phyloP scores from a whole-genome alignment of 2,329 filamentous ascomycete genomes.

The Westerdykella ornata region DNA sequence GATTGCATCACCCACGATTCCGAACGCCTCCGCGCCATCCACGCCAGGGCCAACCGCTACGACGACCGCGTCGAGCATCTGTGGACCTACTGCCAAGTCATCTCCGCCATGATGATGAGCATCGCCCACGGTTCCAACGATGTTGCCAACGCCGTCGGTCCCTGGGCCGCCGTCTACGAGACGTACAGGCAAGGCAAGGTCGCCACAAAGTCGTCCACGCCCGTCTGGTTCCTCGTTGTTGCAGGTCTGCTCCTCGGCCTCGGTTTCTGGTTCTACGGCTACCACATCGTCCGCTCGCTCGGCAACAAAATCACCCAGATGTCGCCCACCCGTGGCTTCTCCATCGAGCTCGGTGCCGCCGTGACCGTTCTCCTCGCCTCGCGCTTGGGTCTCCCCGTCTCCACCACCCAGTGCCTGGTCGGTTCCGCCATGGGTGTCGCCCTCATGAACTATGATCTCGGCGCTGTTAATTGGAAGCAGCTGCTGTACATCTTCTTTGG shows the following conservation, averaged over 20 bases:
- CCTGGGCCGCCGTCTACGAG: slow-evolving; percentile 57
- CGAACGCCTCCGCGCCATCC: slow-evolving; percentile 34
- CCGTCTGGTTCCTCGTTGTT: slow-evolving; percentile 55
- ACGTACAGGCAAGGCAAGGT: slow-evolving; percentile 51
- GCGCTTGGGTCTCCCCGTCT: slow-evolving; percentile 55
- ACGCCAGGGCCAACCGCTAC: slow-evolving; percentile 40
- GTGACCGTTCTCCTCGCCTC: slow-evolving; percentile 60
- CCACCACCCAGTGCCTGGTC: slow-evolving; percentile 54
- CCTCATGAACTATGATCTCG: slow-evolving; percentile 27
- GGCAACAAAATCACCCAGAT: slow-evolving; percentile 57
- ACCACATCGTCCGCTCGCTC: slow-evolving; percentile 57
- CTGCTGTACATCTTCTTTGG: slow-evolving; percentile 38
- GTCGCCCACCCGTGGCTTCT: slow-evolving; percentile 50
- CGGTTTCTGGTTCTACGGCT: slow-evolving; percentile 57
- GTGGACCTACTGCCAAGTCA: slow-evolving; percentile 39
- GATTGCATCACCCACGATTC: slow-evolving; percentile 40
- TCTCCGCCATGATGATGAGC: slow-evolving; percentile 61
- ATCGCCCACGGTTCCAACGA: slow-evolving; percentile 67
- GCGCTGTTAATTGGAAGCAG: slow-evolving; percentile 41
- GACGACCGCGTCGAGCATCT: slow-evolving; percentile 45
- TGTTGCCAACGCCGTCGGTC: slow-evolving; percentile 51
- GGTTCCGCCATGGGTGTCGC: slow-evolving; percentile 21
- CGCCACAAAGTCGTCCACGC: slow-evolving; percentile 45
- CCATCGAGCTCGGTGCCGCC: slow-evolving; percentile 40
- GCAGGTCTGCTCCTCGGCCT: slow-evolving; percentile 49